These are phyloP conservation scores for Lactifluus rugatus DNA, from an alignment of 768 basidiomycete species.

Conservation along the genomic window DNA sequence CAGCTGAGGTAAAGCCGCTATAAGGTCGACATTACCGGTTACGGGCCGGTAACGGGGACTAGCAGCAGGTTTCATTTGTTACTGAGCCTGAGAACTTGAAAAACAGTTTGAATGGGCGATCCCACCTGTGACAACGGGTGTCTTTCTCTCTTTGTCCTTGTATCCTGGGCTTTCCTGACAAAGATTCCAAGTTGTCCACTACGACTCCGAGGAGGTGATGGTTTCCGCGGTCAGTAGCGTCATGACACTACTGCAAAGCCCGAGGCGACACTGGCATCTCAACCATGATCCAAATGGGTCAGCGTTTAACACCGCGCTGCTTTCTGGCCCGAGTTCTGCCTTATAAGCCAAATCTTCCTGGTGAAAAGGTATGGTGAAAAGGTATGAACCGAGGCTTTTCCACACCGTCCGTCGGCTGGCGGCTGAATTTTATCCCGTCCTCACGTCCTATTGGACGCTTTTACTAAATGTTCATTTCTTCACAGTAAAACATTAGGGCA, in stretches of 20 bases:
- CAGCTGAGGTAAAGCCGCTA: too few relatives aligned
- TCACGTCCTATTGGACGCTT: too few relatives aligned
- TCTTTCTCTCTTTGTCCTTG: neutral
- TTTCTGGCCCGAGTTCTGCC: neutral
- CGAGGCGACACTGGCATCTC: neutral
- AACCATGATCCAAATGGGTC: neutral
- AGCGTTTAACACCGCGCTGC: neutral
- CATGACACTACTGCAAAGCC: neutral
- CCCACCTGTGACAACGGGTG: neutral
- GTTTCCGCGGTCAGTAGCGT: neutral
- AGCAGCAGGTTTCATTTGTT: too few relatives aligned
- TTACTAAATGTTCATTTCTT: too few relatives aligned
- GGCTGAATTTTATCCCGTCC: neutral
- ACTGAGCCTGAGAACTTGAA: too few relatives aligned
- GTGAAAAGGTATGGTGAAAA: neutral
- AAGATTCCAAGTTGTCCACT: neutral
- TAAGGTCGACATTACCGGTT: too few relatives aligned
- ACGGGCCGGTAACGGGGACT: too few relatives aligned
- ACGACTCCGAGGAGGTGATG: neutral
- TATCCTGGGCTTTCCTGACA: neutral
- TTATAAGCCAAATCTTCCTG: too few relatives aligned
- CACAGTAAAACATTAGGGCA: too few relatives aligned
- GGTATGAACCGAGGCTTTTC: too few relatives aligned
- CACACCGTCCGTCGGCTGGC: too few relatives aligned
- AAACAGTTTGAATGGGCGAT: too few relatives aligned